Conservation (phyloP, 495 filamentous ascomycete genomes). For the Xylaria venustula region DNA sequence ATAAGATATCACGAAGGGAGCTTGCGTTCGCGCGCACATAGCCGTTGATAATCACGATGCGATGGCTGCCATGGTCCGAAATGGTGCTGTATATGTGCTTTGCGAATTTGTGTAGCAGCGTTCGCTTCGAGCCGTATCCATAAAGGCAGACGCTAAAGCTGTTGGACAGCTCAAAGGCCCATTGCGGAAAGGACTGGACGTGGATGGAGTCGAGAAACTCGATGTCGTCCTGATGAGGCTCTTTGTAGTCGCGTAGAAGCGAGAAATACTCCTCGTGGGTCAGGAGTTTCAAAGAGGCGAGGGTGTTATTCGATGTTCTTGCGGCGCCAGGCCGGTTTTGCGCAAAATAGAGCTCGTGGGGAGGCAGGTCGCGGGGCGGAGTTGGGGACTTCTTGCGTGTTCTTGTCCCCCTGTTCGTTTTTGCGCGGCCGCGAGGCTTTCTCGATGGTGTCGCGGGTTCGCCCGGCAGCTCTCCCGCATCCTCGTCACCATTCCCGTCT, state of each 20-base stretch:
- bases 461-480: conserved; percentile 37
- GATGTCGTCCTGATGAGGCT: conserved; percentile 71
- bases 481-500: conserved; percentile 28
- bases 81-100: conserved; percentile 60
- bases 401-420: conserved; percentile 35
- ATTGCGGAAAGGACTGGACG: conserved; percentile 80
- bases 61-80: conserved; percentile 38
- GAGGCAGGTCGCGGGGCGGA: conserved; percentile 73
- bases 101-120: conserved; percentile 74
- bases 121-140: conserved; percentile 86
- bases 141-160: conserved; percentile 90
- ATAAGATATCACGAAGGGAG: conserved; percentile 76
- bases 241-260: conserved; percentile 60
- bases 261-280: conserved; percentile 91
- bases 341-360: conserved; percentile 90
- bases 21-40: conserved; percentile 64
- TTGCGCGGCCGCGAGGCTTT: conserved; percentile 35
- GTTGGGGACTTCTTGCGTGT: conserved; percentile 72
- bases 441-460: conserved; percentile 36
- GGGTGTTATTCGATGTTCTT: conserved; percentile 84
- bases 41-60: conserved; percentile 85
- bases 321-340: conserved; percentile 78
- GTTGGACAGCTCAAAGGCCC: conserved; percentile 86
- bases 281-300: conserved; percentile 71
- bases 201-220: conserved; percentile 73